A percentile compares a stretch with the other conserved stretches of the same genome.
phyloP scores from a whole-genome alignment of 2,329 filamentous ascomycete species.

The Colletotrichum filicis region DNA sequence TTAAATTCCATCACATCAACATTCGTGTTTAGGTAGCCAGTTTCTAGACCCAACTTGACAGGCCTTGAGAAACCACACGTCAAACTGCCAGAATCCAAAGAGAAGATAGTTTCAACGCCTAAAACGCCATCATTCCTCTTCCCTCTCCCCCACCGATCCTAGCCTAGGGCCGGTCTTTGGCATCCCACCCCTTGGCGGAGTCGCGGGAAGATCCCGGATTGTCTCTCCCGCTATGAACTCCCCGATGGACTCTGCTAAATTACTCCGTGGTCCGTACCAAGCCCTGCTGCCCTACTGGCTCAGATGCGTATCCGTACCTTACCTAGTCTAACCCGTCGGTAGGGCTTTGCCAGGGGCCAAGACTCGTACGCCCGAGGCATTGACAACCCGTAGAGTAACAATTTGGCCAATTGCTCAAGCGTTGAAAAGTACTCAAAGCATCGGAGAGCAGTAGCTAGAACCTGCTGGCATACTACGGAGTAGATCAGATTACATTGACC shows the following conservation, averaged over 20 bases:
- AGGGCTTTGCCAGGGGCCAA: not conserved
- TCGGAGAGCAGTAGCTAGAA: not conserved
- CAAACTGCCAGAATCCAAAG: not conserved
- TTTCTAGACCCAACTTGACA: not conserved
- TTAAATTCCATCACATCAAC: not conserved
- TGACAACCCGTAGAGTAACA: not conserved
- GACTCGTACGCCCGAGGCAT: not conserved
- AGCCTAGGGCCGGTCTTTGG: not conserved
- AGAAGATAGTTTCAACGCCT: not conserved
- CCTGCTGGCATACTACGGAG: too few species aligned
- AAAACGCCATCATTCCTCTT: not conserved
- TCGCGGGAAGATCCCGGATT: not conserved
- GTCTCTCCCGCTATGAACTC: not conserved
- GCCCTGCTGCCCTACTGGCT: not conserved
- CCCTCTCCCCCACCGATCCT: not conserved
- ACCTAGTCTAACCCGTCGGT: not conserved
- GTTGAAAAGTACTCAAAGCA: not conserved
- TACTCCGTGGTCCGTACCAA: not conserved
- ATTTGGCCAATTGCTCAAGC: not conserved
- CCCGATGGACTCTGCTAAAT: not conserved
- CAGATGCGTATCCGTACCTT: not conserved
- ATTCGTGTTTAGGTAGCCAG: accelerated
- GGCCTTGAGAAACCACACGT: not conserved
- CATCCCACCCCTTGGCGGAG: not conserved
- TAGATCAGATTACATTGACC: too few species aligned